A percentile compares a stretch with the other conserved stretches of the same genome.
phyloP scores from a whole-genome alignment of 2,329 filamentous ascomycete genomes.

The Lomentospora prolificans region DNA sequence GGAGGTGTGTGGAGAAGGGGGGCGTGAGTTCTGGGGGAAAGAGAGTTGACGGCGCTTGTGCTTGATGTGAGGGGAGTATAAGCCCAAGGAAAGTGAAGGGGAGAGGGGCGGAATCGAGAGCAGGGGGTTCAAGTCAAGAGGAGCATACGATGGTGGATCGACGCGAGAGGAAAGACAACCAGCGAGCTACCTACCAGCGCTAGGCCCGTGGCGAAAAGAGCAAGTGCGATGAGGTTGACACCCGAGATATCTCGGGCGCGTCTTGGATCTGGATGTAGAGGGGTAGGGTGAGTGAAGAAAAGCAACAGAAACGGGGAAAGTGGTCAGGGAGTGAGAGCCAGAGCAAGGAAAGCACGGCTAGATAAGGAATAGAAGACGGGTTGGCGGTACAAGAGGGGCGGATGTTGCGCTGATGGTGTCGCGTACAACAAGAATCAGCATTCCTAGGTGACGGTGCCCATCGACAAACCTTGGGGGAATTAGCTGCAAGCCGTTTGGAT shows the following conservation, averaged over 20 bases:
- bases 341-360: too few relatives aligned
- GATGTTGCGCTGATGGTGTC: too few relatives aligned
- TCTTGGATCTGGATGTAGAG: too few relatives aligned
- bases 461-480: too few relatives aligned
- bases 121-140: not conserved
- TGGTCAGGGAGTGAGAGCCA: too few relatives aligned
- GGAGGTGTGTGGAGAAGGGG: not conserved
- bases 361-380: too few relatives aligned
- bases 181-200: not conserved
- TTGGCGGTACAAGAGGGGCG: too few relatives aligned
- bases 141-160: slow-evolving; percentile 4
- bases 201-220: not conserved
- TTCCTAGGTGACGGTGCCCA: too few relatives aligned
- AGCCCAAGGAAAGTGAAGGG: not conserved
- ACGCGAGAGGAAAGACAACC: not conserved
- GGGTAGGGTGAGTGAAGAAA: too few relatives aligned
- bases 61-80: not conserved
- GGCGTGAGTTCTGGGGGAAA: not conserved
- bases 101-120: not conserved
- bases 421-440: too few relatives aligned
- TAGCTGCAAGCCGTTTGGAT: too few relatives aligned
- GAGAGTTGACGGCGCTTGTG: not conserved
- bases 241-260: not conserved
- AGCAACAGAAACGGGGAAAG: too few relatives aligned
- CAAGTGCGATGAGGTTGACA: not conserved